Conservation (phyloP, 2,329 filamentous ascomycete species). For the Ascochyta koolunga region DNA sequence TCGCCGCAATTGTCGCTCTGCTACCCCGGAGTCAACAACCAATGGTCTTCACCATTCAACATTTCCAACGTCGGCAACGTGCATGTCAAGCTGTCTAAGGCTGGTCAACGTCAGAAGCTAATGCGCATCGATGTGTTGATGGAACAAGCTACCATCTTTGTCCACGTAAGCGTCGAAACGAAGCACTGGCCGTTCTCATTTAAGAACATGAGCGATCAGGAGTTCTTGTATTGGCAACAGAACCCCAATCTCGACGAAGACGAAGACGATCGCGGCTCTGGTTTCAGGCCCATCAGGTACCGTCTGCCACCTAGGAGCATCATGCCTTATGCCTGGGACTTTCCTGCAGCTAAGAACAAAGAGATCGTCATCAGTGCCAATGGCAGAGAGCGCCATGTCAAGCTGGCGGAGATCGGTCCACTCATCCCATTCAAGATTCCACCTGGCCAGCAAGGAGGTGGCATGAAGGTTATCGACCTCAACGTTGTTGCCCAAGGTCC, state of each 20-base stretch:
- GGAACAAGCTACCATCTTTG: constrained; percentile 91
- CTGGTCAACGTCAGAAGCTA: constrained; percentile 85
- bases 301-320: constrained; percentile 91
- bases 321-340: constrained; percentile 99
- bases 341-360: constrained; percentile 94
- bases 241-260: constrained; percentile 93
- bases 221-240: constrained; percentile 95
- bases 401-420: constrained; percentile 94
- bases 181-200: constrained; percentile 99
- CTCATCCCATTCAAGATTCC: constrained; percentile 91
- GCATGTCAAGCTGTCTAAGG: constrained; percentile 91
- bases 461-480: constrained; percentile 91
- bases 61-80: constrained; percentile 93
- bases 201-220: constrained; percentile 95
- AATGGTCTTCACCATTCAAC: constrained; percentile 97
- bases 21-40: constrained; percentile 92
- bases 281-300: constrained; percentile 92
- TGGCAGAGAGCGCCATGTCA: constrained; percentile 86
- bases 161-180: constrained; percentile 86
- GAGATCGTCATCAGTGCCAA: constrained; percentile 84
- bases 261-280: constrained; percentile 78
- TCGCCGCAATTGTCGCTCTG: constrained; percentile 91
- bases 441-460: constrained; percentile 63
- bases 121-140: constrained; percentile 88
- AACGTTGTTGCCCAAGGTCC: constrained; percentile 95